phyloP scores from a whole-genome alignment of 805 yeast species.

The Nakazawaea laoshanensis region DNA sequence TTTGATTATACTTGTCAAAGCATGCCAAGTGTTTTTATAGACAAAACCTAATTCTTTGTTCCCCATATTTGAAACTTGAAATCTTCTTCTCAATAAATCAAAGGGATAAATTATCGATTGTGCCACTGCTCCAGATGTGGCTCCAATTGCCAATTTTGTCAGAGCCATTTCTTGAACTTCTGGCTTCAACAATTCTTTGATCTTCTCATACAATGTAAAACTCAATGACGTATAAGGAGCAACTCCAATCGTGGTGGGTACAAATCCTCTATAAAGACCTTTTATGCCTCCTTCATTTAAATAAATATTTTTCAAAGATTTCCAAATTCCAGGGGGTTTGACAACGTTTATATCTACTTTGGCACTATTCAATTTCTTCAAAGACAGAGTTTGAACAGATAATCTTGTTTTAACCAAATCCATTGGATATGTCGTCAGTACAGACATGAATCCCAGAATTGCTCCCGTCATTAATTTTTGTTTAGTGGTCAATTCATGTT shows the following conservation, averaged over 20 bases:
- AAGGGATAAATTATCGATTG: constrained; percentile 89
- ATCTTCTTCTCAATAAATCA: constrained; percentile 80
- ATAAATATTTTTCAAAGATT: constrained; percentile 51
- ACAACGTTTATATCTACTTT: constrained; percentile 17
- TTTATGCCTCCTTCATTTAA: constrained; percentile 70
- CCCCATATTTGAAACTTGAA: constrained; percentile 84
- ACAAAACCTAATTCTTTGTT: constrained; percentile 72
- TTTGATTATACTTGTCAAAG: constrained; percentile 57
- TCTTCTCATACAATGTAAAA: constrained; percentile 79
- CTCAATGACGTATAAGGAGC: constrained; percentile 95
- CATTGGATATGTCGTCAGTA: constrained; percentile 81
- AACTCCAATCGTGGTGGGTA: constrained; percentile 90
- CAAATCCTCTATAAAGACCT: constrained; percentile 76
- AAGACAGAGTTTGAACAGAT: constrained; percentile 76
- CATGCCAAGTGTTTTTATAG: constrained; percentile 70
- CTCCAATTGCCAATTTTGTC: constrained; percentile 71
- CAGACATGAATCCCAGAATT: constrained; percentile 73
- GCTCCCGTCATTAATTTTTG: constrained; percentile 74
- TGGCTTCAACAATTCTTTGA: constrained; percentile 47
- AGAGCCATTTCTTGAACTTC: constrained; percentile 22
- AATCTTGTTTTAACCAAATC: constrained; percentile 87
- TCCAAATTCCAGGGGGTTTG: constrained; percentile 66
- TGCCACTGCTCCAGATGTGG: constrained; percentile 80
- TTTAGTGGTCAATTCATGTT: constrained; percentile 33
- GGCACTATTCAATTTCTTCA: constrained; percentile 38